phyloP scores from a whole-genome alignment of 768 basidiomycete species.

The Rhodotorula kratochvilovae region DNA sequence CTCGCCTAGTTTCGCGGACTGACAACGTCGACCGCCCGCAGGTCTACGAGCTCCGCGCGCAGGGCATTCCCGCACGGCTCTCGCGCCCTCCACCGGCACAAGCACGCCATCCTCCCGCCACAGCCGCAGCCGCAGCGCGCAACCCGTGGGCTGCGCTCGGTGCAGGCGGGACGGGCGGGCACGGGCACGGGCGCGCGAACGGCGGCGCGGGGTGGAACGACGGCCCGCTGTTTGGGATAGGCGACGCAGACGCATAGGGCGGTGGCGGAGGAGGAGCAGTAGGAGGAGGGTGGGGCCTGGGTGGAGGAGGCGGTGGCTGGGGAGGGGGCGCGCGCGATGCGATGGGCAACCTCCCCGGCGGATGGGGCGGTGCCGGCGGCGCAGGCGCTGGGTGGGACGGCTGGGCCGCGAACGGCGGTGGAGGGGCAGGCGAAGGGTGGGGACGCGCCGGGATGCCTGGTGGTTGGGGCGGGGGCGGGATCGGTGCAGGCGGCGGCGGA shows the following conservation, averaged over 20 bases:
- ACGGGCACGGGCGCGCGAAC: neutral
- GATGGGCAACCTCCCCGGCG: neutral
- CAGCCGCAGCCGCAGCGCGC: neutral
- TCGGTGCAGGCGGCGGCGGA: no score
- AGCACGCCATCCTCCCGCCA: neutral
- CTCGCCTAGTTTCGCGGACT: no score
- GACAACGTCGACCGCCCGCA: neutral
- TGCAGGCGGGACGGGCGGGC: no score
- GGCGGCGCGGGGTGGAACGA: constrained; percentile 6
- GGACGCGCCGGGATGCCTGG: no score
- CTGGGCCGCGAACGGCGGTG: no score
- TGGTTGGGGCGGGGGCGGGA: no score
- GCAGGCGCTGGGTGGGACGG: no score
- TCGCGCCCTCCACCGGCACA: neutral
- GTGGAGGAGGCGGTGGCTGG: no score
- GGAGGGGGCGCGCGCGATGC: no score
- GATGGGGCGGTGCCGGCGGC: no score
- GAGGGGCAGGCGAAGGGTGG: no score
- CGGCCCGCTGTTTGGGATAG: neutral
- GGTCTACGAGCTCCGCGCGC: neutral
- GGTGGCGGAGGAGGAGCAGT: neutral
- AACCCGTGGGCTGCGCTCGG: no score
- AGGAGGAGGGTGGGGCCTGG: neutral
- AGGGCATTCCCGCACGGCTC: neutral
- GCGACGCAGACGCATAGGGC: neutral